Base-by-base conservation (phyloP, 1,284 basidiomycete genomes). In the Rhodotorula mucilaginosa region DNA sequence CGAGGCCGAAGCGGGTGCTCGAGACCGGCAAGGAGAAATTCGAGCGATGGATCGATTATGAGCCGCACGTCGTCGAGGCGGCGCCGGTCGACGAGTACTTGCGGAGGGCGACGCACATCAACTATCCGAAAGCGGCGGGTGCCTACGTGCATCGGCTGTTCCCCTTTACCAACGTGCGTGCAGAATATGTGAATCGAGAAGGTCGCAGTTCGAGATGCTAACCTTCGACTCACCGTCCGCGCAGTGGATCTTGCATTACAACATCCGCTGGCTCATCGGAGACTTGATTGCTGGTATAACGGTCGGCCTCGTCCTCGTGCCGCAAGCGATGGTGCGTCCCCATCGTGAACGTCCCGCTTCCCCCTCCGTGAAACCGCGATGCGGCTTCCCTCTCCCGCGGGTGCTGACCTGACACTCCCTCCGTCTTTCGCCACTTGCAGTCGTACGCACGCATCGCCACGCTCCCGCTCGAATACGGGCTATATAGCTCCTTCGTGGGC, bases 401-500 rank as follows among this genome's bases (percentile, higher is more conserved):
- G 39, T 13, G 39, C 39, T 44, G 21, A 59, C 54, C 18, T 26
- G 39, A 44, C 39, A 39, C 39, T 34, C 34, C 5, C 34, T 34
- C 34, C 39, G 39, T 10, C 16, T 31, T 31, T 31, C 39, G 13
- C 49, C 34, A 5, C 44, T 5, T 31, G 5, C 63, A 64, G 63
- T 64, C 54, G 21, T 86, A 87, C 76, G 82, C 81, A 71, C 83
- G 92, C 86, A 87, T 99, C 71, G 96, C 96, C 2, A 89, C 88
- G 0, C 87, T 99, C 16, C 84, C 88, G 3, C 83, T 91, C 5
- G 86, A 98, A 82, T 98, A 93, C 79, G 97, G 97, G 75, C 86
- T 98, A 18, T 99, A 98, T 82, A 95, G 93, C 5, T 94, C 93
- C 3, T 98, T 98, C 80, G 88, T 97, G 77, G 95, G 92, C 15